Conservation (phyloP, 2,329 filamentous ascomycete genomes). For the Teratosphaeria viscida region DNA sequence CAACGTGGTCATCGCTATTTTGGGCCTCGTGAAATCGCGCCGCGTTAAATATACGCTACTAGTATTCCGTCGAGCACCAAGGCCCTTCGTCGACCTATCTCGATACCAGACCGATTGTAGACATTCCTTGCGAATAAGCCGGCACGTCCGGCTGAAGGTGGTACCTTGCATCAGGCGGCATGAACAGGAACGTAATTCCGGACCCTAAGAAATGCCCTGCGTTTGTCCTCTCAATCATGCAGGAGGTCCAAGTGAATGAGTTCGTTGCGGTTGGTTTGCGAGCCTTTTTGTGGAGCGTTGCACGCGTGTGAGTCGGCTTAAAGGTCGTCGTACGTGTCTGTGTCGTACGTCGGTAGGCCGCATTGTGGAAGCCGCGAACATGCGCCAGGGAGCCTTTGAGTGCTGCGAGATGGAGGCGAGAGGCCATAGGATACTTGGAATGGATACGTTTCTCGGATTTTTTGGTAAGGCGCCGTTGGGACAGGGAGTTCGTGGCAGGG, state of each 20-base stretch:
- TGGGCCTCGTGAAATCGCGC: too few species aligned
- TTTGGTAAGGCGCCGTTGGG: neutral
- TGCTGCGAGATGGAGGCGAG: neutral
- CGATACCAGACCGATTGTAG: conserved; percentile 2
- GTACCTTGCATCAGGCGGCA: neutral
- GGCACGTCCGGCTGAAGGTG: conserved; percentile 2
- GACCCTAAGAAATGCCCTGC: neutral
- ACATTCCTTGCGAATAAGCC: conserved; percentile 5
- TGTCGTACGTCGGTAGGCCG: neutral
- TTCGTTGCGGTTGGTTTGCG: neutral
- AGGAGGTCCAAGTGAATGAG: neutral
- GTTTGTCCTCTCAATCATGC: neutral
- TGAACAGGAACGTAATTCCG: conserved; percentile 1
- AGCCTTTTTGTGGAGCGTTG: neutral
- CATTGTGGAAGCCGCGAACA: neutral
- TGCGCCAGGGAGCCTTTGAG: neutral
- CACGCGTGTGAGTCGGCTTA: too few species aligned
- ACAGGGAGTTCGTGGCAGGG: neutral
- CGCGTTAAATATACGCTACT: too few species aligned
- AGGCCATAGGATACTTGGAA: neutral
- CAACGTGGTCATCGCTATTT: too few species aligned
- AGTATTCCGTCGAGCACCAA: neutral
- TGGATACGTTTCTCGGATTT: neutral
- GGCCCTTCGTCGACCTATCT: neutral
- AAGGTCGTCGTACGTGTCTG: neutral